Evolutionary conservation across 2,329 filamentous ascomycete species (phyloP).

Genomic region (Pestalotiopsis sp.): DNA sequence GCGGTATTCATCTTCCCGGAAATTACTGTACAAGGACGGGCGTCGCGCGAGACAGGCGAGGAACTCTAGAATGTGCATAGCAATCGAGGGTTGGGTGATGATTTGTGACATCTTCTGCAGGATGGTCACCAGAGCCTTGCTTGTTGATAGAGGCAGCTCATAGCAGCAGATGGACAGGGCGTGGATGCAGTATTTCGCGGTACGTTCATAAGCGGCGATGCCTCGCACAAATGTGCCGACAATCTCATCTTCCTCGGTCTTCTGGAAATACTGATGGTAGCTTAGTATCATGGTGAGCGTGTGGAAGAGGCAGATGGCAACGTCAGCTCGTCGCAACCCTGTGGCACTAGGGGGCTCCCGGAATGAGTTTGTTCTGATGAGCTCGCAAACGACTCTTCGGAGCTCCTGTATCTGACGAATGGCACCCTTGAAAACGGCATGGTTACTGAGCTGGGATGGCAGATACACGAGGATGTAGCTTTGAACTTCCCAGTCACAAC

Average conservation of each 20-base stretch:
- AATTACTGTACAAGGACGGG: constrained; percentile 83
- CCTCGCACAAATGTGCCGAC: constrained; percentile 85
- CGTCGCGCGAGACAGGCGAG: constrained; percentile 85
- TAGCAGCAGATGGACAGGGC: constrained; percentile 94
- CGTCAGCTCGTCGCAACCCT: constrained; percentile 82
- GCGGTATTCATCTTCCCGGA: constrained; percentile 88
- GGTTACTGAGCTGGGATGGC: constrained; percentile 86
- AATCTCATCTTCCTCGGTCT: constrained; percentile 85
- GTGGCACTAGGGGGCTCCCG: constrained; percentile 80
- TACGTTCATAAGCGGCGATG: constrained; percentile 81
- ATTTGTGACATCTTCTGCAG: constrained; percentile 94
- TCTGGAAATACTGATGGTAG: constrained; percentile 84
- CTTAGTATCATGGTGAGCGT: constrained; percentile 85
- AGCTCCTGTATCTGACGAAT: constrained; percentile 76
- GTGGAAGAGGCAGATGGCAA: constrained; percentile 87
- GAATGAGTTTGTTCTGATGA: constrained; percentile 76
- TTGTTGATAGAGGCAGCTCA: constrained; percentile 85
- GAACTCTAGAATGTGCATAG: constrained; percentile 95
- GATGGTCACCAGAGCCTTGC: constrained; percentile 82
- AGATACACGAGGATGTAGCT: constrained; percentile 87
- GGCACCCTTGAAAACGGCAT: constrained; percentile 77
- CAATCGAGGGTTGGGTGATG: constrained; percentile 89
- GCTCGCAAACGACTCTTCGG: constrained; percentile 77
- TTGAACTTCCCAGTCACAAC: constrained; percentile 88
- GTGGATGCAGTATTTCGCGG: constrained; percentile 91